Conservation (phyloP, 495 filamentous ascomycete genomes). For the Chaetomium fimeti region DNA sequence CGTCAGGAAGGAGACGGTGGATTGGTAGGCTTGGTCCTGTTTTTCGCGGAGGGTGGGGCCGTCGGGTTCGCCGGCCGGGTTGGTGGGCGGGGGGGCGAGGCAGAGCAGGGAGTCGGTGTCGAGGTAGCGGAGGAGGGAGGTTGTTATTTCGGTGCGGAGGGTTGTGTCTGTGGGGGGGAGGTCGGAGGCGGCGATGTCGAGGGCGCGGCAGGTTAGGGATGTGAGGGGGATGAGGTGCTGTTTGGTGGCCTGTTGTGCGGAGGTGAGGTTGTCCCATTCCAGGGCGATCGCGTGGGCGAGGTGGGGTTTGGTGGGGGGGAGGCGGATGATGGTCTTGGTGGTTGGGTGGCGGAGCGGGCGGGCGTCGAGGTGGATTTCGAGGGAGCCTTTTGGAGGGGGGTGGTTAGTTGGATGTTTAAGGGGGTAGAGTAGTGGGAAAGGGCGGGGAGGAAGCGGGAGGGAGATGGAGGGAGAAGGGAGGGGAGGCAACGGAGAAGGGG, state of each 20-base stretch:
- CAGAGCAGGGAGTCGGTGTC: conserved; percentile 93
- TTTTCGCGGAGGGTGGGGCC: background rate
- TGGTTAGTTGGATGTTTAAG: background rate
- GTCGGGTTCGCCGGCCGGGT: conserved; percentile 32
- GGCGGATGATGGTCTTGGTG: conserved; percentile 59
- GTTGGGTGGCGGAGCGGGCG: conserved; percentile 75
- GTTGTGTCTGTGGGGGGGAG: conserved; percentile 23
- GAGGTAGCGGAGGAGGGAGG: conserved; percentile 75
- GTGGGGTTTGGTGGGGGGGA: conserved; percentile 73
- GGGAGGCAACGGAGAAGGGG: no score
- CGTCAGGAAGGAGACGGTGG: conserved; percentile 68
- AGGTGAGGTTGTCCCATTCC: conserved; percentile 86
- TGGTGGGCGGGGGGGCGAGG: conserved; percentile 62
- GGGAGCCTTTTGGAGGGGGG: conserved; percentile 49
- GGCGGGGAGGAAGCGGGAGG: no score
- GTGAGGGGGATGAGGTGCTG: conserved; percentile 89
- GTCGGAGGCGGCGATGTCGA: conserved; percentile 72
- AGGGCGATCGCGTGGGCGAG: conserved; percentile 84
- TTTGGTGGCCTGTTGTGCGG: conserved; percentile 71
- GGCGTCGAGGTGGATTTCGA: conserved; percentile 75
- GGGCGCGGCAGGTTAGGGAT: conserved; percentile 72
- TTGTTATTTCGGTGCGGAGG: conserved; percentile 58
- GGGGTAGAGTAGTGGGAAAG: background rate
- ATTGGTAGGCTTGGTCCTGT: conserved; percentile 65
- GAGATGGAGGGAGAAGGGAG: no score